These are phyloP conservation scores for Fusarium nodosum DNA, from an alignment of 2,329 filamentous ascomycete genomes.

Conservation along the genomic window DNA sequence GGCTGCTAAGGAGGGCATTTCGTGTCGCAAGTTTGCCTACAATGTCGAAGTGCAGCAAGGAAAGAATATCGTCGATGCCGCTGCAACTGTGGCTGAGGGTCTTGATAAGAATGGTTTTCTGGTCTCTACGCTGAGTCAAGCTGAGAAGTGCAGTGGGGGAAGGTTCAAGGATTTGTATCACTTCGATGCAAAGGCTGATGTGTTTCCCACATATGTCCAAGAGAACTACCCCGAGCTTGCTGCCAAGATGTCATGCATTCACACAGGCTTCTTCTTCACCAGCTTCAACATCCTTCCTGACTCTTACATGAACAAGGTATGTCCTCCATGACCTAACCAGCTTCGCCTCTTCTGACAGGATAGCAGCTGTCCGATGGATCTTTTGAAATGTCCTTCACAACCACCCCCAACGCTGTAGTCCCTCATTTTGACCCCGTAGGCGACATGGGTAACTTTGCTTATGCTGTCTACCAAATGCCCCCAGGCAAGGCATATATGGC, in stretches of 20 bases:
- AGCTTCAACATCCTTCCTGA: conserved; percentile 63
- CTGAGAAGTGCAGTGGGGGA: conserved; percentile 61
- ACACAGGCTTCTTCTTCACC: conserved; percentile 64
- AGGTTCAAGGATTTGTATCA: conserved; percentile 64
- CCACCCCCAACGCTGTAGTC: conserved; percentile 53
- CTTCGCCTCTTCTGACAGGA: background rate
- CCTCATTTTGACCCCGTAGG: conserved; percentile 63
- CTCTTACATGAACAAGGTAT: conserved; percentile 62
- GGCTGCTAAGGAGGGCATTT: conserved; percentile 57
- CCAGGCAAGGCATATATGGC: conserved; percentile 65
- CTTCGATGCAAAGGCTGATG: conserved; percentile 66
- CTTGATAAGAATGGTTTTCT: conserved; percentile 64
- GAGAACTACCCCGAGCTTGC: conserved; percentile 60
- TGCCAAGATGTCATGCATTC: conserved; percentile 65
- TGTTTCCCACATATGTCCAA: conserved; percentile 62
- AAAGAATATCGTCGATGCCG: conserved; percentile 67
- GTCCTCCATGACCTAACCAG: background rate
- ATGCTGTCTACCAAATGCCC: conserved; percentile 64
- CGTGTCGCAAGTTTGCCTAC: conserved; percentile 61
- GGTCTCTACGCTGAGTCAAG: conserved; percentile 66
- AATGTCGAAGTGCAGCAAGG: conserved; percentile 60
- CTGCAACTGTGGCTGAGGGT: conserved; percentile 56
- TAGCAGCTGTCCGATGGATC: conserved; percentile 56
- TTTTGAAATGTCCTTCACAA: conserved; percentile 64
- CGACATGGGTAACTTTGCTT: conserved; percentile 63